Evolutionary conservation across 345 rosid species (phyloP).

Genomic region (Cardamine occulta): DNA sequence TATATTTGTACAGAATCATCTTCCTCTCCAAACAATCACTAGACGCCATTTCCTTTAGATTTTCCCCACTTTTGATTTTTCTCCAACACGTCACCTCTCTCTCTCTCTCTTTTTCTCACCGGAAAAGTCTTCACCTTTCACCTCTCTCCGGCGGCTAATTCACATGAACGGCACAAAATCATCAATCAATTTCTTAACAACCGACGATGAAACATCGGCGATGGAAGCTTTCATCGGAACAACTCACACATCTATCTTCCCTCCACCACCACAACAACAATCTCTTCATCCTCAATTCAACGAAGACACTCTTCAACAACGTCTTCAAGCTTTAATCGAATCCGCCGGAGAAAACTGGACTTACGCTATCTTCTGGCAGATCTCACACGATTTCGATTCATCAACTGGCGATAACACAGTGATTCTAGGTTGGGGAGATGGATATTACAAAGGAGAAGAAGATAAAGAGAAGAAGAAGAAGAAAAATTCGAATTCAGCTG

Average conservation of each 20-base stretch:
- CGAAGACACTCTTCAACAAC: constrained; percentile 91
- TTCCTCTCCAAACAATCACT: constrained; percentile 32
- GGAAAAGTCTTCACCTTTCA: constrained; percentile 39
- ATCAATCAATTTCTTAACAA: constrained; percentile 51
- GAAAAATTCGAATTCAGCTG: constrained; percentile 46
- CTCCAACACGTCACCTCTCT: constrained; percentile 36
- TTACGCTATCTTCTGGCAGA: constrained; percentile 98
- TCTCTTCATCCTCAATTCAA: constrained; percentile 47
- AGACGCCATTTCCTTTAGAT: constrained; percentile 38
- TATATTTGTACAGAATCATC: constrained; percentile 26
- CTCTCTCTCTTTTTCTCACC: constrained; percentile 24
- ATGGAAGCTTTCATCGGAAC: constrained; percentile 94
- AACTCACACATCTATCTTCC: constrained; percentile 50
- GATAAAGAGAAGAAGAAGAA: constrained; percentile 61
- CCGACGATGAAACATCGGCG: constrained; percentile 78
- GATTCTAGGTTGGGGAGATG: constrained; percentile 93
- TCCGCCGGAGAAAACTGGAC: constrained; percentile 83
- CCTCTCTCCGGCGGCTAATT: neutral
- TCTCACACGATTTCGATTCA: constrained; percentile 63
- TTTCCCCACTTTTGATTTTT: constrained; percentile 25
- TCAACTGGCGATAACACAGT: constrained; percentile 54
- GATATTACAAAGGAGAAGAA: constrained; percentile 90
- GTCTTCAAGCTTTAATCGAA: constrained; percentile 85
- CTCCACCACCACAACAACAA: constrained; percentile 44
- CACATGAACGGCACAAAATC: constrained; percentile 35